These are phyloP conservation scores for Eucalyptus curtisii DNA, from an alignment of 345 rosid genomes.

Conservation along the genomic window DNA sequence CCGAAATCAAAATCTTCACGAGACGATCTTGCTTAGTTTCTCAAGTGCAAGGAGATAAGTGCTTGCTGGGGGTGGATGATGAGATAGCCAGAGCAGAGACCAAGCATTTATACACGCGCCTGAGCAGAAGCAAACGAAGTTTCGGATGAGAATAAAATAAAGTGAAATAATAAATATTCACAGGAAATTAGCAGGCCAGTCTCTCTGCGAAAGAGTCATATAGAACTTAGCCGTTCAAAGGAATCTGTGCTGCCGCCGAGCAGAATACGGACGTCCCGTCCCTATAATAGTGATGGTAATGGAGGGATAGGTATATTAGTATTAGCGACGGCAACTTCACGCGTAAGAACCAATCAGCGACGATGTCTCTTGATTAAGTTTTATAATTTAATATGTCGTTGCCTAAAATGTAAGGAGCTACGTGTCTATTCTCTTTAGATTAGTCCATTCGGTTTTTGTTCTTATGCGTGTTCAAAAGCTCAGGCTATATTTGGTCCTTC, in stretches of 20 bases:
- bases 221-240: neutral
- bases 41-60: neutral
- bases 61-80: neutral
- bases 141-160: rapidly evolving
- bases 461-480: neutral
- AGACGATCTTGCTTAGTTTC: neutral
- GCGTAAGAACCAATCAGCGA: neutral
- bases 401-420: neutral
- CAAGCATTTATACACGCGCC: neutral
- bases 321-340: neutral
- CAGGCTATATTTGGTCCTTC: neutral
- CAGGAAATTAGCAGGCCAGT: neutral
- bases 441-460: neutral
- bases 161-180: neutral
- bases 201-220: neutral
- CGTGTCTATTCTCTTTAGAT: neutral
- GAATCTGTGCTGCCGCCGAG: neutral
- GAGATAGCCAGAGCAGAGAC: neutral
- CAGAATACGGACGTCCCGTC: neutral
- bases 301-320: neutral
- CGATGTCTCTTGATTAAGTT: neutral
- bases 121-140: neutral
- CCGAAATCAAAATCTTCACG: neutral
- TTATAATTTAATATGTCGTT: neutral
- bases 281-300: neutral